Percentiles rank a stretch among this genome's conserved stretches.
Evolutionary conservation across 2,329 filamentous ascomycete genomes (phyloP).

Genomic region (Venturia oleaginea): DNA sequence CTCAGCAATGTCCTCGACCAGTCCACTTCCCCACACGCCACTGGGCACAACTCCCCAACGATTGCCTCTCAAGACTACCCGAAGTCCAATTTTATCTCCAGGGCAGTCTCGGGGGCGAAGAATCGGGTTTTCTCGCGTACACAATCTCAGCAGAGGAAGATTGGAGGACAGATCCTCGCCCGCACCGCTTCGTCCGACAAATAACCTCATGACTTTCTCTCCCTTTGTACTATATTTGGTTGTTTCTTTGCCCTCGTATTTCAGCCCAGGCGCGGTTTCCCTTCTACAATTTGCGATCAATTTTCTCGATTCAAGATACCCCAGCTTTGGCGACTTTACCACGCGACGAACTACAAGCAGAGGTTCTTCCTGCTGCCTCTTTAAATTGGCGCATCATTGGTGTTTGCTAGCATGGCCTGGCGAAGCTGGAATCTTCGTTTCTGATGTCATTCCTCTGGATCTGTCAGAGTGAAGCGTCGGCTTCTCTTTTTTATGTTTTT

Average conservation of each 20-base stretch:
- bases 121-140: slow-evolving; percentile 32
- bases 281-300: background rate
- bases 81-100: slow-evolving; percentile 29
- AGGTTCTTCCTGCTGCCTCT: background rate
- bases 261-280: background rate
- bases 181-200: slow-evolving; percentile 9
- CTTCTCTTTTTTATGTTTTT: background rate
- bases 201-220: background rate
- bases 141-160: slow-evolving; percentile 32
- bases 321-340: background rate
- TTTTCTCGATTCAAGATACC: slow-evolving; percentile 3
- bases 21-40: slow-evolving; percentile 22
- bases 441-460: background rate
- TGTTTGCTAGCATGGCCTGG: background rate
- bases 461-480: background rate
- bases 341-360: background rate
- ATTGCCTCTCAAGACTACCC: slow-evolving; percentile 22
- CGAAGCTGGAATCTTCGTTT: background rate
- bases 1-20: slow-evolving; percentile 12
- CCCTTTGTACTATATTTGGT: background rate
- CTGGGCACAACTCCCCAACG: slow-evolving; percentile 23
- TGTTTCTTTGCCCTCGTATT: background rate
- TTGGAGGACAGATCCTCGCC: background rate
- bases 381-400: background rate
- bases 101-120: slow-evolving; percentile 13